A percentile compares a stretch with the other conserved stretches of the same genome.
phyloP scores from a whole-genome alignment of 176 grass and related monocot species.

The Carex myosuroides region DNA sequence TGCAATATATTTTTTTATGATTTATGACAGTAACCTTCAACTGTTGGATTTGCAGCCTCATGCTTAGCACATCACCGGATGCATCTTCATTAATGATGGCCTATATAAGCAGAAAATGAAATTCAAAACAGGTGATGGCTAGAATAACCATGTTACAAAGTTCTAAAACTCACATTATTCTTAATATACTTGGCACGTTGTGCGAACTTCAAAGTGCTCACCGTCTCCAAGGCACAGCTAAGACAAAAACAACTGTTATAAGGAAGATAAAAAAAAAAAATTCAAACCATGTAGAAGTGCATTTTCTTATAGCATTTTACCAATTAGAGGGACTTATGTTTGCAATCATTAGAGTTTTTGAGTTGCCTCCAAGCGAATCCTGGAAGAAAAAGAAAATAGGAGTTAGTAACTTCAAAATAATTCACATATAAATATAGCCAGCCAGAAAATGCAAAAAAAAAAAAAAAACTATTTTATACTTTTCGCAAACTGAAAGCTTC shows the following conservation, averaged over 20 bases:
- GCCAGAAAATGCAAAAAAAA: background rate
- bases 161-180: constrained; percentile 62
- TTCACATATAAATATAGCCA: background rate
- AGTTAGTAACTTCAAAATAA: background rate
- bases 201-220: constrained; percentile 97
- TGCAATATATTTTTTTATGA: background rate
- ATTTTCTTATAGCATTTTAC: constrained; percentile 22
- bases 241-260: constrained; percentile 16
- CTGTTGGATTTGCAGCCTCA: constrained; percentile 91
- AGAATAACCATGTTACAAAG: background rate
- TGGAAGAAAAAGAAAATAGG: constrained; percentile 28
- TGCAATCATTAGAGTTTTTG: constrained; percentile 96
- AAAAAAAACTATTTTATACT: background rate
- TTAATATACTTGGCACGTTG: constrained; percentile 94
- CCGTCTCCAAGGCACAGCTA: constrained; percentile 82
- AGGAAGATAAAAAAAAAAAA: constrained; percentile 8
- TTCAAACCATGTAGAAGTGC: background rate
- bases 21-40: constrained; percentile 61
- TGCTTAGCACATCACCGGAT: constrained; percentile 84
- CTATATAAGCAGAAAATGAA: constrained; percentile 35
- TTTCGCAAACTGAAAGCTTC: background rate
- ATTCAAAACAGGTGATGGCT: constrained; percentile 2
- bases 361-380: constrained; percentile 97
- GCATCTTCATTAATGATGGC: constrained; percentile 96
- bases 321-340: constrained; percentile 96